Evolutionary conservation across 352 stramenopile genomes (phyloP), one percentile per base, ranked within the genome.

Genomic region (Globisporangium ultimum): DNA sequence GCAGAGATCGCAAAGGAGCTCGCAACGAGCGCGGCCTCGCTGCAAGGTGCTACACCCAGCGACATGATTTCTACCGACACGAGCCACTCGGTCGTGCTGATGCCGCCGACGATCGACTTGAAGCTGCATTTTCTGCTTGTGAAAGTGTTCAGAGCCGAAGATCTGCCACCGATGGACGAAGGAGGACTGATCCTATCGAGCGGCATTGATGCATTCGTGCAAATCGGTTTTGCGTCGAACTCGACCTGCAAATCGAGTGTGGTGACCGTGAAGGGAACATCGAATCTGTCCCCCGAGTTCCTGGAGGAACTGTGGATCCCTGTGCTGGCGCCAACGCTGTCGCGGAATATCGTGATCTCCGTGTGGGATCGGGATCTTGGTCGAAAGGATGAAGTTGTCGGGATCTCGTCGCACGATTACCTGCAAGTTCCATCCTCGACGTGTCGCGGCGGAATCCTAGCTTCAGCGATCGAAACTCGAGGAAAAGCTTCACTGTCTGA

Each of bases 251-350:
- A 76, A 50, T 81, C 71, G 3, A 76, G 67, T 0, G 77, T 87
- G 10, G 66, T 90, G 0, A 91, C 77, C 0, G 73, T 89, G 24
- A 89, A 89, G 67, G 84, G 80, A 2, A 51, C 52, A 6, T 55
- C 64, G 1, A 72, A 79, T 22, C 63, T 93, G 10, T 36, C 74
- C 10, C 74, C 78, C 0, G 80, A 84, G 47, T 90, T 93, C 48
- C 64, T 87, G 8, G 86, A 95, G 49, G 81, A 95, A 57, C 42
- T 97, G 8, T 97, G 89, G 89, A 76, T 97, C 15, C 89, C 89
- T 2, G 86, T 96, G 22, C 72, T 87, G 18, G 53, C 79, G 9
- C 88, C 86, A 5, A 94, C 82, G 12, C 73, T 96, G 13, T 89
- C 73, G 20, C 68, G 83, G 4, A 68, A 79, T 38, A 89, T 96